phyloP scores from a whole-genome alignment of 2,329 filamentous ascomycete species.

The Neospermospora avenae region DNA sequence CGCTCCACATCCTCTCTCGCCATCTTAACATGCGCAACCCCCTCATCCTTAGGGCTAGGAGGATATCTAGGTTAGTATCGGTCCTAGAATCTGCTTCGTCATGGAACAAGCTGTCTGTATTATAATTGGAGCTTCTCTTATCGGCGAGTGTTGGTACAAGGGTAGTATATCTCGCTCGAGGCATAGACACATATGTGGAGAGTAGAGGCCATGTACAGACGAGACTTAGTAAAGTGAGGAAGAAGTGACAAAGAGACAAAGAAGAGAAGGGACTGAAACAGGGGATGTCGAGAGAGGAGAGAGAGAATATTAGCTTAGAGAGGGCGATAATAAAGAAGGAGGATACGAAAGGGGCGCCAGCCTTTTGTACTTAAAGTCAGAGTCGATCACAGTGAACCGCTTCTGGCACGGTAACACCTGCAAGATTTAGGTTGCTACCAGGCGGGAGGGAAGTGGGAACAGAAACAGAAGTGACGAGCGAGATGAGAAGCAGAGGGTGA shows the following conservation, averaged over 20 bases:
- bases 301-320: neutral
- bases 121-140: neutral
- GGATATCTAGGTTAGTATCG: neutral
- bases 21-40: too few species aligned
- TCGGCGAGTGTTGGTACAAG: neutral
- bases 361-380: neutral
- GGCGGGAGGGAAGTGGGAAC: neutral
- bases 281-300: neutral
- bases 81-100: neutral
- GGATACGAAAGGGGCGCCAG: neutral
- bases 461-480: neutral
- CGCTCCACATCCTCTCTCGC: too few species aligned
- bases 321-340: neutral
- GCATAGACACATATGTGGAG: neutral
- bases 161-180: neutral
- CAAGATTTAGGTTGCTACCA: neutral
- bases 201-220: neutral
- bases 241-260: neutral
- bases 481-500: neutral
- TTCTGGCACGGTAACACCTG: neutral
- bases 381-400: neutral
- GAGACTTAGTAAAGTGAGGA: neutral
- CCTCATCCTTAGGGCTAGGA: neutral
- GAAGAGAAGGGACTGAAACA: neutral
- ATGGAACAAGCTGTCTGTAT: neutral